Conservation (phyloP, 2,329 filamentous ascomycete genomes). For the Cytospora piceicola region DNA sequence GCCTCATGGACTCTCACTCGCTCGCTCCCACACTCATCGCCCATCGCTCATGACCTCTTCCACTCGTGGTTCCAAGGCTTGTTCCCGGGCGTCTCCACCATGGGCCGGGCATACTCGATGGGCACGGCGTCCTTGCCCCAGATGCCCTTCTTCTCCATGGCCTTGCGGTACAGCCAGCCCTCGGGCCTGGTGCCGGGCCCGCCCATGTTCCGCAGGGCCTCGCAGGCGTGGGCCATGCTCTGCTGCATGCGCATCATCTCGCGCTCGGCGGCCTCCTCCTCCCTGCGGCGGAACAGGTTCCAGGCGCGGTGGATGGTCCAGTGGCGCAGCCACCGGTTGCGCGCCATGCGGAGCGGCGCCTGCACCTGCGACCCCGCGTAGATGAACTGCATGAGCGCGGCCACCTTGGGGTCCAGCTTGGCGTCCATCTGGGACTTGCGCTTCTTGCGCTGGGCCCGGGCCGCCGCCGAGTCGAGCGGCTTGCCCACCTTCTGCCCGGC, state of each 20-base stretch:
- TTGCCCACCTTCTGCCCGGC: conserved; percentile 14
- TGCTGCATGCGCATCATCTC: conserved; percentile 81
- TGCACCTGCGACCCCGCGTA: conserved; percentile 43
- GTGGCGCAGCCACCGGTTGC: conserved; percentile 85
- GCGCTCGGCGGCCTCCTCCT: conserved; percentile 64
- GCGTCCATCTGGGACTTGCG: conserved; percentile 22
- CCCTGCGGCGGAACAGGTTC: conserved; percentile 76
- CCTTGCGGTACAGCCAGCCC: conserved; percentile 80
- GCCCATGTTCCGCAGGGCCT: conserved; percentile 71
- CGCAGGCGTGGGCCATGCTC: conserved; percentile 82
- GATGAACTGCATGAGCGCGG: conserved; percentile 40
- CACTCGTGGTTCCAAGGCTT: conserved; percentile 93
- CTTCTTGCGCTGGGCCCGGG: conserved; percentile 28
- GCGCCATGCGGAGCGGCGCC: conserved; percentile 82
- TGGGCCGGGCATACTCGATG: conserved; percentile 85
- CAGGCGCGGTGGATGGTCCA: conserved; percentile 99
- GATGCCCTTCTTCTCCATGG: conserved; percentile 88
- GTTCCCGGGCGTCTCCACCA: conserved; percentile 79
- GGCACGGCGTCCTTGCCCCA: conserved; percentile 75
- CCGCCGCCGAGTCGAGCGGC: conserved; percentile 19
- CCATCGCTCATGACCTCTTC: conserved; percentile 61
- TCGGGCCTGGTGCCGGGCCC: conserved; percentile 62
- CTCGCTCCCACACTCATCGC: neutral
- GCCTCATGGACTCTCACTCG: neutral
- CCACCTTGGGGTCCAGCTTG: conserved; percentile 40